Percentiles rank a stretch among this genome's conserved stretches.
These are phyloP conservation scores for Kwoniella shandongensis DNA, from an alignment of 768 basidiomycete species.

Conservation along the genomic window DNA sequence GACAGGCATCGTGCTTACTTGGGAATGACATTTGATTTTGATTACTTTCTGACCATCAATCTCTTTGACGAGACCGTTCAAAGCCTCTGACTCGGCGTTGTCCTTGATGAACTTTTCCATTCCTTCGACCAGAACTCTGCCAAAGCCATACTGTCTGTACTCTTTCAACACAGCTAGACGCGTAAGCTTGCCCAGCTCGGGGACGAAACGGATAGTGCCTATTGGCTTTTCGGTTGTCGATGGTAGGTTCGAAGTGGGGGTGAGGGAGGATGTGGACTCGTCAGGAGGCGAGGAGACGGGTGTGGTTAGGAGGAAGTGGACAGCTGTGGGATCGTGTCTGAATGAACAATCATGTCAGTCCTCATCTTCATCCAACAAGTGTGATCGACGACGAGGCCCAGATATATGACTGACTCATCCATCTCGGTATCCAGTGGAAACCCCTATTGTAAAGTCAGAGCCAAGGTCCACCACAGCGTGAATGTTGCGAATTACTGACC, in stretches of 20 bases:
- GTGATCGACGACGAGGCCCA: too few species aligned
- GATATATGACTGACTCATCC: conserved; percentile 43
- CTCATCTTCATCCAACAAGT: too few species aligned
- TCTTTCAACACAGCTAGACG: conserved; percentile 40
- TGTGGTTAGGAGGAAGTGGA: conserved; percentile 39
- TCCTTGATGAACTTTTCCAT: conserved; percentile 29
- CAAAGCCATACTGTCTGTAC: conserved; percentile 43
- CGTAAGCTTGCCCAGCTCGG: conserved; percentile 34
- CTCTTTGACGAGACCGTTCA: not conserved
- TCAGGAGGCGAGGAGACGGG: conserved; percentile 26
- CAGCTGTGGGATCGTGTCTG: conserved; percentile 35
- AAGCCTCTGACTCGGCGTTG: not conserved
- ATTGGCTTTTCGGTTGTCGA: conserved; percentile 33
- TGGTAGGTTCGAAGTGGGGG: not conserved
- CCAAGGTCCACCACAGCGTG: not conserved
- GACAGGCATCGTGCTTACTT: conserved; percentile 19
- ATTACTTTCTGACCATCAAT: conserved; percentile 14
- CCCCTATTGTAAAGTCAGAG: conserved; percentile 24
- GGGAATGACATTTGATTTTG: conserved; percentile 30
- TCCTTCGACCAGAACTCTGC: conserved; percentile 35
- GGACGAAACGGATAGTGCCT: conserved; percentile 40
- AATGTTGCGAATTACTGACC: conserved; percentile 16
- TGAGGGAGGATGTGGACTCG: conserved; percentile 20
- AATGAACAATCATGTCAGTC: not conserved
- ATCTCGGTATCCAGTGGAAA: conserved; percentile 47